Base-by-base conservation (phyloP, 805 yeast species). In the Saturnispora serradocipensis region DNA sequence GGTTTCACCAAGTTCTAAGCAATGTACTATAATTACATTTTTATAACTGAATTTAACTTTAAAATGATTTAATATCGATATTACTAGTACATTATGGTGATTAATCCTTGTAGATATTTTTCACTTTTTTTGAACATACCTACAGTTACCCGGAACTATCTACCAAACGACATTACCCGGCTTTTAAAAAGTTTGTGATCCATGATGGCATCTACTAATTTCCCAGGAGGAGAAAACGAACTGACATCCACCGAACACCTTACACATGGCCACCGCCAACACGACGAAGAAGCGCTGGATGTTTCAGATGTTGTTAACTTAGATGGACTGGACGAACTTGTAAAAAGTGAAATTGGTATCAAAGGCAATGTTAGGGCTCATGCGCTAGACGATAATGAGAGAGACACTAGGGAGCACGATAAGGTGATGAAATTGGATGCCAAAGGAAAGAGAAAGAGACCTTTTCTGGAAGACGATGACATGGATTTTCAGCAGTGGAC, bases 1-100 rank as follows among this genome's bases (percentile, higher is more conserved):
- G 88, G 88, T 80, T 93, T 93, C 84, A 69, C 89, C 78, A 93
- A 93, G 81, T 93, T 93, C 78, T 93, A 91, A 88, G 67, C 62
- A 36, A 45, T 39, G 15, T 40, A 36, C 8, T 32, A 48, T 36
- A 16, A 40, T 27, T 40, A 40, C 44, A 40, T 40, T 27, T 30
- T 39, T 47, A 47, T 40, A 47, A 49, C 51, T 49, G 39, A 43
- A 32, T 38, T 22, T 30, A 49, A 46, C 49, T 46, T 46, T 46
- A 39, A 46, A 46, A 44, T 44, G 38, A 46, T 46, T 43, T 34
- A 35, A 45, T 45, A 45, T 22, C 38, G 38, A 45, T 35, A 16
- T 16, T 13, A 24, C 25, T 24, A 13, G n/a, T 24, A 22, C 15
- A 7, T 22, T 3, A 22, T 39, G 22, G 22, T 13, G 15, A 10